Conservation (phyloP, 345 rosid species). For the Murraya koenigii region DNA sequence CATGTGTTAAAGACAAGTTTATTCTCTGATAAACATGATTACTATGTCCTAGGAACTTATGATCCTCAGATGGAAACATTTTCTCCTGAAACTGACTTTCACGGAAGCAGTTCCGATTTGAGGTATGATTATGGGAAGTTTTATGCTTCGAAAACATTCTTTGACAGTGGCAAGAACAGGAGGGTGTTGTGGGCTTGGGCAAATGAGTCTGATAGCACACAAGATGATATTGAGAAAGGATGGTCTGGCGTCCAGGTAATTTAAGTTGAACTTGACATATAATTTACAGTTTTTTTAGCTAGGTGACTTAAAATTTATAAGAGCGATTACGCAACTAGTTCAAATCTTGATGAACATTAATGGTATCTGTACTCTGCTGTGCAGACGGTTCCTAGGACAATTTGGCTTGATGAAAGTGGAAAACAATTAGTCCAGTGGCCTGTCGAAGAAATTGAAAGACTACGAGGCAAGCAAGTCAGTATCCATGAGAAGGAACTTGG, state of each 20-base stretch:
- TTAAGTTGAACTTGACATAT: background rate
- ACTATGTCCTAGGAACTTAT: slow-evolving; percentile 54
- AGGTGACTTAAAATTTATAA: background rate
- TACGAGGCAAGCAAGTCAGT: slow-evolving; percentile 33
- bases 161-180: slow-evolving; percentile 49
- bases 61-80: slow-evolving; percentile 37
- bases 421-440: slow-evolving; percentile 68
- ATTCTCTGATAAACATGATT: slow-evolving; percentile 33
- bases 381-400: slow-evolving; percentile 58
- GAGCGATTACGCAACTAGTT: background rate
- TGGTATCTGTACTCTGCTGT: slow-evolving; percentile 5
- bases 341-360: background rate
- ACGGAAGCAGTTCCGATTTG: slow-evolving; percentile 40
- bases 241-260: slow-evolving; percentile 74
- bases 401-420: slow-evolving; percentile 53
- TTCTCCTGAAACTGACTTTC: slow-evolving; percentile 34
- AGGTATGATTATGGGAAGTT: slow-evolving; percentile 65
- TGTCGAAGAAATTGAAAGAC: slow-evolving; percentile 48
- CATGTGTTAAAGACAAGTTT: slow-evolving; percentile 62
- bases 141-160: slow-evolving; percentile 67
- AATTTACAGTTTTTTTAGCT: background rate
- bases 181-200: slow-evolving; percentile 69
- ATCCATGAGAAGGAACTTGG: slow-evolving; percentile 21
- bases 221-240: slow-evolving; percentile 55
- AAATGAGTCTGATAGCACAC: slow-evolving; percentile 48